These are phyloP conservation scores for Silybum marianum DNA, from an alignment of 129 eudicot genomes.

Conservation along the genomic window DNA sequence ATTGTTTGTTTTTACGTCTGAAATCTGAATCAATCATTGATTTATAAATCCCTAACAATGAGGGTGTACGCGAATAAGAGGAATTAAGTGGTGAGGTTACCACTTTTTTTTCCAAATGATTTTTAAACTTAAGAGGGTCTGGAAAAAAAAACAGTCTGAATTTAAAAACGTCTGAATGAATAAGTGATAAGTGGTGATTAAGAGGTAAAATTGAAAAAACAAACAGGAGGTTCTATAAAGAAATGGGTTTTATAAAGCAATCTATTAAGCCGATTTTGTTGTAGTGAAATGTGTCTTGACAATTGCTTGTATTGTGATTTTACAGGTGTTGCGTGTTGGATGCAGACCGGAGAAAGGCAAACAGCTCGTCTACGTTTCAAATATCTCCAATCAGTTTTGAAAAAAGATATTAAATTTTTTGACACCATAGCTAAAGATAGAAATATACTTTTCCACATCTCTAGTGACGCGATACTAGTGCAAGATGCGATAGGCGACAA, in stretches of 20 bases:
- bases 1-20: too few relatives aligned
- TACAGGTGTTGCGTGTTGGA: constrained; percentile 94
- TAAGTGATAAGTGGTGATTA: too few relatives aligned
- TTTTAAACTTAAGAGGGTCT: too few relatives aligned
- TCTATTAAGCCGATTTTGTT: background rate
- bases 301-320: constrained; percentile 16
- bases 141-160: too few relatives aligned
- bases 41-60: too few relatives aligned
- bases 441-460: constrained; percentile 63
- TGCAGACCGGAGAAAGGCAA: constrained; percentile 86
- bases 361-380: constrained; percentile 63
- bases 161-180: too few relatives aligned
- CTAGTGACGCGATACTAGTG: constrained; percentile 78
- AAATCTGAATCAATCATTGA: too few relatives aligned
- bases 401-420: constrained; percentile 64
- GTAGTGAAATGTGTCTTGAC: background rate
- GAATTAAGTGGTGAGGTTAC: too few relatives aligned
- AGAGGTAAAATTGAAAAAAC: too few relatives aligned
- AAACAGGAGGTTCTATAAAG: background rate
- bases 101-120: too few relatives aligned
- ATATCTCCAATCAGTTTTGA: constrained; percentile 69
- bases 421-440: constrained; percentile 67
- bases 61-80: too few relatives aligned
- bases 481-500: constrained; percentile 94
- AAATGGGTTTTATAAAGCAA: background rate